These are phyloP conservation scores for Cercophora sp. DNA, from an alignment of 495 filamentous ascomycete species.

Conservation along the genomic window DNA sequence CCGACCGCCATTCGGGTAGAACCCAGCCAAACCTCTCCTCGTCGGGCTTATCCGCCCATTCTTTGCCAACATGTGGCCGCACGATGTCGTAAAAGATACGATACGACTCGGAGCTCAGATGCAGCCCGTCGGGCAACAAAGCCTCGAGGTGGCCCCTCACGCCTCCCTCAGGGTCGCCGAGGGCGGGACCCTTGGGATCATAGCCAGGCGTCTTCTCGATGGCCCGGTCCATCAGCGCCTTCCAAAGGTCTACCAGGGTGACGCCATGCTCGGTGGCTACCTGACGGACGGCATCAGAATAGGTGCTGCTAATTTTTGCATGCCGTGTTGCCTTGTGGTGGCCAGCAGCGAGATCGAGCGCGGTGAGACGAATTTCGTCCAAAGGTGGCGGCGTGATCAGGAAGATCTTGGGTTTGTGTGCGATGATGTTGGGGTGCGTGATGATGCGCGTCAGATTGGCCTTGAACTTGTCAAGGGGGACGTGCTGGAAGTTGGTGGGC, in stretches of 20 bases:
- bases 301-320: conserved; percentile 59
- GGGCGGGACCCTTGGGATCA: conserved; percentile 33
- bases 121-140: conserved; percentile 50
- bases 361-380: conserved; percentile 65
- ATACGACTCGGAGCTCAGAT: conserved; percentile 50
- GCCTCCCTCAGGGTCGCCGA: conserved; percentile 41
- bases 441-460: conserved; percentile 66
- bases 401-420: conserved; percentile 69
- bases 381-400: conserved; percentile 76
- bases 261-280: conserved; percentile 60
- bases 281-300: conserved; percentile 65
- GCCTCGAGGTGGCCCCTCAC: conserved; percentile 42
- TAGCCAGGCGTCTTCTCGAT: conserved; percentile 37
- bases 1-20: conserved; percentile 42
- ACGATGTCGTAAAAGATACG: conserved; percentile 44
- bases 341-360: conserved; percentile 49
- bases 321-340: conserved; percentile 52
- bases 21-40: conserved; percentile 31
- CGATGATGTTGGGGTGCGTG: conserved; percentile 59
- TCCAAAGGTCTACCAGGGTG: conserved; percentile 71
- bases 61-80: conserved; percentile 36
- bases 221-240: conserved; percentile 61
- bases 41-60: conserved; percentile 27
- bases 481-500: conserved; percentile 58
- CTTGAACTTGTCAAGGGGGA: conserved; percentile 69